Percentiles rank a stretch among this genome's conserved stretches.
phyloP scores from a whole-genome alignment of 1,284 basidiomycete genomes.

The Malassezia equina region DNA sequence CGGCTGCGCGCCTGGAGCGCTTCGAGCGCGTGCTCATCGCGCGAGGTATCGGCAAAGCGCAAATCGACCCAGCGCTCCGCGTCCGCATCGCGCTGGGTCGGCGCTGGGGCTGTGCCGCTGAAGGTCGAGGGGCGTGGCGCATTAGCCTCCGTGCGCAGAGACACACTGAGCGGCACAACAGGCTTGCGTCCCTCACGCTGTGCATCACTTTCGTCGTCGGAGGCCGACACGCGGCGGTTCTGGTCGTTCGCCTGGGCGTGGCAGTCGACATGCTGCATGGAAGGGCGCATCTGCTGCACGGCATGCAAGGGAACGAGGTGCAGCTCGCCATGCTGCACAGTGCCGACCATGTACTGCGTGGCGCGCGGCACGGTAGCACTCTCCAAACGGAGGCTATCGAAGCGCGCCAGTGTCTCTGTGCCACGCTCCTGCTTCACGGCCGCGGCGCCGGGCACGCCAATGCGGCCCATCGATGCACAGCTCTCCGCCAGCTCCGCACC shows the following conservation, averaged over 20 bases:
- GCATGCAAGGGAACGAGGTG: constrained; percentile 39
- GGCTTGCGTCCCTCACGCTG: constrained; percentile 21
- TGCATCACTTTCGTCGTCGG: constrained; percentile 30
- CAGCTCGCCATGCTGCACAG: constrained; percentile 36
- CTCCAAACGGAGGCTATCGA: constrained; percentile 40
- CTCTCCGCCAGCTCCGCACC: constrained; percentile 30
- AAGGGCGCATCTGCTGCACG: constrained; percentile 39
- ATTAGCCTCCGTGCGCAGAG: constrained; percentile 26
- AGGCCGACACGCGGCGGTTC: constrained; percentile 24
- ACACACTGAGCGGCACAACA: constrained; percentile 33
- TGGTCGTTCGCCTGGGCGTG: constrained; percentile 30
- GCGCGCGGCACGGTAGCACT: constrained; percentile 34
- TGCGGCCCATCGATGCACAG: constrained; percentile 11
- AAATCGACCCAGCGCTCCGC: constrained; percentile 44
- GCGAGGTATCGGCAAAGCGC: constrained; percentile 13
- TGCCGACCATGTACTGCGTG: constrained; percentile 44
- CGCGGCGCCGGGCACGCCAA: constrained; percentile 19
- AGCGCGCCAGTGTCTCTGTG: constrained; percentile 9
- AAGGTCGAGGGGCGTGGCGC: constrained; percentile 17
- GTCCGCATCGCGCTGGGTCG: constrained; percentile 36
- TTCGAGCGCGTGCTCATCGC: background rate
- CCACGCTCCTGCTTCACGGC: constrained; percentile 24
- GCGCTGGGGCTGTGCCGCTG: background rate
- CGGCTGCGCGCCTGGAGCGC: constrained; percentile 1
- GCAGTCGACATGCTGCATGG: constrained; percentile 45